Base-by-base conservation (phyloP, 352 stramenopile species). In the Albugo candida region DNA sequence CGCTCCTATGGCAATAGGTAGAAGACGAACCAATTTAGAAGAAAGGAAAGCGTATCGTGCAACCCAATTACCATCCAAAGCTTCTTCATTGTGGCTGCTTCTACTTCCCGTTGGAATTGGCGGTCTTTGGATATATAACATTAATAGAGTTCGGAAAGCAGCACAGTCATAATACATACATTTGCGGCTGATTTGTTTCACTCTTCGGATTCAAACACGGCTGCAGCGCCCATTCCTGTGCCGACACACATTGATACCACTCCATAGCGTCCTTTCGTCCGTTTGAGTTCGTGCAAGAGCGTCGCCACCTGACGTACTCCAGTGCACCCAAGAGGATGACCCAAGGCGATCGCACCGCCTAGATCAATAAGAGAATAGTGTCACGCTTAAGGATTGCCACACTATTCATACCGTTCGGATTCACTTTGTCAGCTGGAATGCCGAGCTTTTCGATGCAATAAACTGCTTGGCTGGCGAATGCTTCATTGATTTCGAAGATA, bases 221-320 rank as follows among this genome's bases (percentile, higher is more conserved):
- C 83, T 47, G 92, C 92, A 19, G 83, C 87, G 34, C 87, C 92
- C 83, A 96, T 96, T 47, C 92, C 92, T 45, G 82, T 95, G 53
- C 92, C 92, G 61, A 96, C 94, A 65, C 92, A 97, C 84, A 97
- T 96, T 48, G 75, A 93, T 42, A 95, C 83, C 45, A 96, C 75
- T 45, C 86, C 87, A 51, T 87, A 91, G 41, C 65, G 63, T 51
- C 78, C 63, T 24, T 86, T 76, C 45, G 64, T 81, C 41, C 83
- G 69, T 61, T 94, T 89, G 51, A 97, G 70, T 59, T 95, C 76
- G 59, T 94, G 68, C 38, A 96, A 51, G 21, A 97, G 61, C 42
- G 85, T 96, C n/a, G 80, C 81, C 43, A 96, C 69, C 58, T 94
- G 66, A 48, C 92, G 72, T 21, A 85, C 80, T 14, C 82, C 81